These are phyloP conservation scores for Kuraishia piskuri DNA, from an alignment of 805 yeast species.

Conservation along the genomic window DNA sequence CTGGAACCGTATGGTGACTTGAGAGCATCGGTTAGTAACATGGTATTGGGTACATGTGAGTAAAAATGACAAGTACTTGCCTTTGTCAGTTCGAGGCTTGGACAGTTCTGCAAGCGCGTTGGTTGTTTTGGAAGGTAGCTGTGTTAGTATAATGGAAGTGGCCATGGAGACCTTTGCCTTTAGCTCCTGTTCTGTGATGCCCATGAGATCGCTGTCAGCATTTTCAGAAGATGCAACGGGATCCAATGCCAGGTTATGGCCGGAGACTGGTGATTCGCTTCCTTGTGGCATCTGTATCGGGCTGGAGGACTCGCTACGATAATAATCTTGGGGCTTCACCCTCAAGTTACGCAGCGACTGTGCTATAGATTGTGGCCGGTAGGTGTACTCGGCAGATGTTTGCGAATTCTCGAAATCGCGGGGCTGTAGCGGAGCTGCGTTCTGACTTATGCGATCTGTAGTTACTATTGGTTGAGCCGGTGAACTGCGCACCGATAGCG, in stretches of 20 bases:
- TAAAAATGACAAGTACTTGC: conserved; percentile 5
- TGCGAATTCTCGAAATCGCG: not conserved
- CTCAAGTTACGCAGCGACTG: not conserved
- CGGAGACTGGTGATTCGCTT: not conserved
- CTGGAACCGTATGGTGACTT: conserved; percentile 42
- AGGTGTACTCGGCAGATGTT: not conserved
- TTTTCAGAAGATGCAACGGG: not conserved
- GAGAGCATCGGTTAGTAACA: not conserved
- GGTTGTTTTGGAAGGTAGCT: conserved; percentile 15
- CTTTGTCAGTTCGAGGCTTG: conserved; percentile 6
- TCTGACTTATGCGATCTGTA: not conserved
- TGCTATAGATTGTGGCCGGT: not conserved
- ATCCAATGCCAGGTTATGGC: not conserved
- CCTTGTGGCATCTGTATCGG: not conserved
- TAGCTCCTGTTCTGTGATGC: conserved; percentile 7
- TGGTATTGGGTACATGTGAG: conserved; percentile 2
- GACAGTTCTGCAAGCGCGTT: conserved; percentile 9
- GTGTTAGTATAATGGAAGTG: conserved; percentile 17
- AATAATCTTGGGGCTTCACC: not conserved
- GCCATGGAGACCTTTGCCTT: conserved; percentile 20
- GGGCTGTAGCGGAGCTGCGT: not conserved
- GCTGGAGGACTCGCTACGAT: not conserved
- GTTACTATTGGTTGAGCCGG: not conserved
- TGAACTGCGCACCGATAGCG: not conserved
- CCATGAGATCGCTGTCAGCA: not conserved